A percentile compares a stretch with the other conserved stretches of the same genome.
Conservation (phyloP, 495 filamentous ascomycete genomes). For the Immersiella caudata region DNA sequence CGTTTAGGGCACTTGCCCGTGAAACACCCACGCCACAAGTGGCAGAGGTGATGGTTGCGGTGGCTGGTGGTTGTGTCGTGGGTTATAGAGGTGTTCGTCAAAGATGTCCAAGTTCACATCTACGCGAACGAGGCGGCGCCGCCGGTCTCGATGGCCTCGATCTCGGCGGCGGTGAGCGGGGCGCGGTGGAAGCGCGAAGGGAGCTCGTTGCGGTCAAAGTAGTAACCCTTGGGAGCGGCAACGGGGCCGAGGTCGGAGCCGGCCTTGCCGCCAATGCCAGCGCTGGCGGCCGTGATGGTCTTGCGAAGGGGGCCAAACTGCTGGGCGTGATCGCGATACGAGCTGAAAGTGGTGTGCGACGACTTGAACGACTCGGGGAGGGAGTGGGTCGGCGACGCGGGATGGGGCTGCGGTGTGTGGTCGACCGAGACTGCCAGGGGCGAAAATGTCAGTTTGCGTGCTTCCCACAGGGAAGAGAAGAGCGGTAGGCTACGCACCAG, state of each 20-base stretch:
- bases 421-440: conserved; percentile 65
- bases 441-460: background rate
- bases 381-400: conserved; percentile 55
- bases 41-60: background rate
- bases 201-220: conserved; percentile 87
- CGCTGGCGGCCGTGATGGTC: conserved; percentile 50
- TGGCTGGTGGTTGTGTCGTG: background rate
- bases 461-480: conserved; percentile 1
- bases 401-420: conserved; percentile 74
- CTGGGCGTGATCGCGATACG: conserved; percentile 88
- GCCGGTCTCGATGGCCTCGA: conserved; percentile 91
- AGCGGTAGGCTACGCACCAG: conserved; percentile 60
- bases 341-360: conserved; percentile 78
- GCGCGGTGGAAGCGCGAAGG: conserved; percentile 78
- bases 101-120: conserved; percentile 8
- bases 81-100: background rate
- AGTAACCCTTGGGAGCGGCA: conserved; percentile 69
- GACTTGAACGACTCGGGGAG: conserved; percentile 66
- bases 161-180: conserved; percentile 75
- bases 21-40: background rate
- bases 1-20: background rate
- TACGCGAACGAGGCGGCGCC: conserved; percentile 62
- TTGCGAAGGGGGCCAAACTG: conserved; percentile 87
- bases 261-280: conserved; percentile 64
- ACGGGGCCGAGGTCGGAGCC: conserved; percentile 73